Evolutionary conservation across 2,329 filamentous ascomycete species (phyloP), one percentile per base, ranked within the genome.

Genomic region (Cytospora schulzeri): DNA sequence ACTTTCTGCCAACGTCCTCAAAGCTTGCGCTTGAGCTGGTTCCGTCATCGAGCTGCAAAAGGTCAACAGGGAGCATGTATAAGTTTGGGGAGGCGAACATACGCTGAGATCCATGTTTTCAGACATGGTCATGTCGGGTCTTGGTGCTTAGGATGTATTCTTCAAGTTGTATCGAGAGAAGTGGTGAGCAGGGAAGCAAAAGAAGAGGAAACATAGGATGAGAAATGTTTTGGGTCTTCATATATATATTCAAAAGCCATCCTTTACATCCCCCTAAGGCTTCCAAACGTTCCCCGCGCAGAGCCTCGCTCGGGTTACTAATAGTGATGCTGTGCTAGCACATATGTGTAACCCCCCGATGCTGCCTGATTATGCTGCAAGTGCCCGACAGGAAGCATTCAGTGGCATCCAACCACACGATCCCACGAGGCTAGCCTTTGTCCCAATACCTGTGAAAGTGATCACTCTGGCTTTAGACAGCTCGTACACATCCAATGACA

Each of bases 11-110:
- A 33, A 76, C 70, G 11, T 76, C 73, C 66, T 76, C 74, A 63
- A 74, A 77, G 69, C 73, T 75, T 24, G 68, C 70, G n/a, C 63
- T 71, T 7, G 75, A 76, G 60, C 64, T 70, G 33, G 63, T 67
- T 26, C 75, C 75, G 57, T 72, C 70, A 19, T 68, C 66, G 52
- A 67, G 50, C 65, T 63, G 35, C 5, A 24, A 22, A 4, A 24
- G 54, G 35, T 62, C 9, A 62, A 33, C 22, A n/a, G 11, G 28
- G 28, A 22, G 17, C 12, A 22, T 4, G 12, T 2, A 26, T 14
- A 17, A 26, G 26, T n/a, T 26, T 4, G n/a, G n/a, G 19, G 22
- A 14, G 26, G 6, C 2, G 9, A 22, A 57, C 50, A 41, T 50
- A 31, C 50, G 29, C 22, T 48, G 17, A 29, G 5, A 15, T 59